Evolutionary conservation across 441 rosid species (phyloP), one percentile per base, ranked within the genome.

Genomic region (Pelargonium cotyledonis): DNA sequence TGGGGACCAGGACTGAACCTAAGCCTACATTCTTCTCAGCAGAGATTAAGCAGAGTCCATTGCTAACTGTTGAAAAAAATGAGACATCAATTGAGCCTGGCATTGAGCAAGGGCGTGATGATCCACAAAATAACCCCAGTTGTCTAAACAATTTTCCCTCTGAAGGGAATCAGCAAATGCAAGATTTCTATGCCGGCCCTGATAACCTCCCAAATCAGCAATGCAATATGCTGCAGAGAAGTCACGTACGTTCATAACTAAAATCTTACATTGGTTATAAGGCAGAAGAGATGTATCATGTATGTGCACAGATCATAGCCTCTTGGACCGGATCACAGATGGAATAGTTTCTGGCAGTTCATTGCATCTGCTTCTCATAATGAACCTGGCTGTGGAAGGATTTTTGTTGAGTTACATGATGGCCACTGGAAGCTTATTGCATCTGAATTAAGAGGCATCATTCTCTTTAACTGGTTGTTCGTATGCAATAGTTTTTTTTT

Each of bases 371-470:
- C 84, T 35, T 91, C 97, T 60, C 44, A 71, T 72, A 82, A 78
- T 78, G 96, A 91, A 77, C 97, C 96, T 40, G 89, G 96, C 58
- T 83, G 89, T 77, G 97, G 96, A 60, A 83, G 97, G 75, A 84
- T 89, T 60, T 89, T 91, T 26, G 85, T 89, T 63, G 97, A 91
- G 80, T 78, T 89, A 68, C 85, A 71, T 19, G 88, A 87, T 70
- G 90, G 90, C n/a, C 77, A 65, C 14, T 91, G 97, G 97, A 86
- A 91, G 71, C 83, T 91, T 73, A 84, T 91, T 72, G 94, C 89
- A 73, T 80, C 89, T 10, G 89, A n/a, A n/a, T n/a, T n/a, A 85
- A 75, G 85, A 84, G 89, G 99, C 91, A 83, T 38, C 66, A 40
- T 23, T 21, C 44, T 65, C 44, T 67, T 16, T 46, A 0, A 44